phyloP scores from a whole-genome alignment of 202 grass and related monocot species.

The Zoysia matrella region DNA sequence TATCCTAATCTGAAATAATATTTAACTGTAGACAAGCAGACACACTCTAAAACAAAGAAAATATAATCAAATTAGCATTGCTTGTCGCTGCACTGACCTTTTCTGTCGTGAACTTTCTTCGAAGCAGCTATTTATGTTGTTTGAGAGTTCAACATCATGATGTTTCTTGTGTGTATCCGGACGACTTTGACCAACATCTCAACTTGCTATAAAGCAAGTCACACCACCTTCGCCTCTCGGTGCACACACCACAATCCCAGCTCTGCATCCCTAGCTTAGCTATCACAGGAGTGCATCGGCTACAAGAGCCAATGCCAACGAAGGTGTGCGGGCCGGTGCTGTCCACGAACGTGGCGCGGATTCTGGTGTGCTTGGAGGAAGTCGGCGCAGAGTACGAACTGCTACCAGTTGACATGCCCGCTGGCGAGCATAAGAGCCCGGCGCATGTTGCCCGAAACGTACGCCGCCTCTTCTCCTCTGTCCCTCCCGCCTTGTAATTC shows the following conservation, averaged over 20 bases:
- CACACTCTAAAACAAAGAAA: too few species aligned
- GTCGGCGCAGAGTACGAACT: conserved; percentile 41
- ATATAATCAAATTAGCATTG: background rate
- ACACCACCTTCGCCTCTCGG: background rate
- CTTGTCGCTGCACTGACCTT: background rate
- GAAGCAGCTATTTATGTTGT: background rate
- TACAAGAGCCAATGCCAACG: background rate
- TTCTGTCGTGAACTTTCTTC: background rate
- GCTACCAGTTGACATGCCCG: conserved; percentile 25
- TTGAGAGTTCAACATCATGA: too few species aligned
- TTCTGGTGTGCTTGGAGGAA: conserved; percentile 43
- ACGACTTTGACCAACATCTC: background rate
- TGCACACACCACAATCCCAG: background rate
- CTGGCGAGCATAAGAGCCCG: conserved; percentile 41
- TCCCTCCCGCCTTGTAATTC: background rate
- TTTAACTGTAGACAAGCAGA: background rate
- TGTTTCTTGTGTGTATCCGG: background rate
- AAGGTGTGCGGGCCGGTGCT: conserved; percentile 31
- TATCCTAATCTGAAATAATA: background rate
- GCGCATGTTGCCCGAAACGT: conserved; percentile 46
- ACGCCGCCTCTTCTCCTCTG: background rate
- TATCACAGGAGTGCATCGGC: background rate
- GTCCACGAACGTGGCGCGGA: conserved; percentile 37
- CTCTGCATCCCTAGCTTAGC: background rate
- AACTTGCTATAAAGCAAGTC: background rate